Evolutionary conservation across 106 monocot species (phyloP).

Genomic region (Dactylorhiza incarnata): DNA sequence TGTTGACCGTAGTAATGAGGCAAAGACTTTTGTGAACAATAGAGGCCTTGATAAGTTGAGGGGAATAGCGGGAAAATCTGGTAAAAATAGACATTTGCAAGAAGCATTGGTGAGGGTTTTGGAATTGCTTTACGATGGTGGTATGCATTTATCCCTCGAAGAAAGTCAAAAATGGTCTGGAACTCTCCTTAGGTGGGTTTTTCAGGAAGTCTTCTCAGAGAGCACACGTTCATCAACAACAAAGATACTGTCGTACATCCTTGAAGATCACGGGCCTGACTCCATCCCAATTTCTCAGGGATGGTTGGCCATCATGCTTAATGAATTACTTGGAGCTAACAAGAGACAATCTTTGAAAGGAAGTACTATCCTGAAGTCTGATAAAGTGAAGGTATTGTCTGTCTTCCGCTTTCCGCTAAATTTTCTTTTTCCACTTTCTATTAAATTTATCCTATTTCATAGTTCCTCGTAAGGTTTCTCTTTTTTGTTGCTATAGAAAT

Average conservation of each 20-base stretch:
- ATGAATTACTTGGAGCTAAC: slow-evolving; percentile 52
- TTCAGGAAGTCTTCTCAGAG: slow-evolving; percentile 41
- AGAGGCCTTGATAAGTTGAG: slow-evolving; percentile 75
- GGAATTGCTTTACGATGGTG: slow-evolving; percentile 55
- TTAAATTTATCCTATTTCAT: neutral
- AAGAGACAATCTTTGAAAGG: slow-evolving; percentile 38
- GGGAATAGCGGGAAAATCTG: slow-evolving; percentile 53
- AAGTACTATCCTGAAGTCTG: slow-evolving; percentile 33
- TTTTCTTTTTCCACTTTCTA: neutral
- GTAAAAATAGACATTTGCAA: slow-evolving; percentile 59
- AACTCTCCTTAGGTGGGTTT: slow-evolving; percentile 83
- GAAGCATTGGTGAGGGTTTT: slow-evolving; percentile 60
- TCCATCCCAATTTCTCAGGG: slow-evolving; percentile 91
- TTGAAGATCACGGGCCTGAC: slow-evolving; percentile 82
- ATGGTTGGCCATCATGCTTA: slow-evolving; percentile 75
- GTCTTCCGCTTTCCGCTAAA: neutral
- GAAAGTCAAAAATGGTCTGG: slow-evolving; percentile 84
- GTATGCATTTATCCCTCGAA: slow-evolving; percentile 68
- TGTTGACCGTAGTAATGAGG: slow-evolving; percentile 60
- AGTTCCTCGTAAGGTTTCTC: neutral
- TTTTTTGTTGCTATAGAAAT: neutral
- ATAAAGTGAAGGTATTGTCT: slow-evolving; percentile 61
- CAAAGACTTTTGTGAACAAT: slow-evolving; percentile 50
- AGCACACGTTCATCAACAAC: slow-evolving; percentile 37
- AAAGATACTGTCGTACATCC: slow-evolving; percentile 62